Percentiles rank a stretch among this genome's conserved stretches.
Conservation (phyloP, 1,139 yeast species). For the Geotrichum fermentans region DNA sequence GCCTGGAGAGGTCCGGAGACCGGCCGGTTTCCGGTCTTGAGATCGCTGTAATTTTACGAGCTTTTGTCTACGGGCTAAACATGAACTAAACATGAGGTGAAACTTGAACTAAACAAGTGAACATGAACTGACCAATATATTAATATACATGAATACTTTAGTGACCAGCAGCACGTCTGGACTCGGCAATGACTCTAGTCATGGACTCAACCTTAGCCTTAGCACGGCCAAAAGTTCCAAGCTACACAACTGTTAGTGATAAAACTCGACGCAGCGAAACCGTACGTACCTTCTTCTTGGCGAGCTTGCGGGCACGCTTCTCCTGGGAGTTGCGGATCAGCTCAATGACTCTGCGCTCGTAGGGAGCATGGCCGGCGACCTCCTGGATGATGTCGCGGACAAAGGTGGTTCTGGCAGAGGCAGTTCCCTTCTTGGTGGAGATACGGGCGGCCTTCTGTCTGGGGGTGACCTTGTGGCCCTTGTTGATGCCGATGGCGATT, state of each 20-base stretch:
- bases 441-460: constrained; percentile 92
- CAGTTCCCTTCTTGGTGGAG: constrained; percentile 95
- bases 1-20: too few relatives aligned
- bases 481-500: constrained; percentile 97
- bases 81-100: too few relatives aligned
- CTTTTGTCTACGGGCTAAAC: too few relatives aligned
- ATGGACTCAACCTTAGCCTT: constrained; percentile 99
- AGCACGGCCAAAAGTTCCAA: constrained; percentile 99
- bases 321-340: constrained; percentile 99
- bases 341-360: constrained; percentile 99
- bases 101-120: too few relatives aligned
- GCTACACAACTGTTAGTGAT: constrained; percentile 38
- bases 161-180: constrained; percentile 62
- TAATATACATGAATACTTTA: constrained; percentile 23
- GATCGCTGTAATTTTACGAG: too few relatives aligned
- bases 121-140: too few relatives aligned
- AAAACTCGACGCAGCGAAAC: too few relatives aligned
- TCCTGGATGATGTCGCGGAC: constrained; percentile 95
- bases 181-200: constrained; percentile 93
- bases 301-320: constrained; percentile 99
- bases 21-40: too few relatives aligned
- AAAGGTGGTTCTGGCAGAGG: constrained; percentile 91
- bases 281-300: constrained; percentile 72
- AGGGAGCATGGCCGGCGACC: constrained; percentile 98
- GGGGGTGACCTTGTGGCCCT: constrained; percentile 95